Evolutionary conservation across 1,139 yeast species (phyloP), one percentile per base, ranked within the genome.

Genomic region (Hemisphaericaspora xylanilytica): DNA sequence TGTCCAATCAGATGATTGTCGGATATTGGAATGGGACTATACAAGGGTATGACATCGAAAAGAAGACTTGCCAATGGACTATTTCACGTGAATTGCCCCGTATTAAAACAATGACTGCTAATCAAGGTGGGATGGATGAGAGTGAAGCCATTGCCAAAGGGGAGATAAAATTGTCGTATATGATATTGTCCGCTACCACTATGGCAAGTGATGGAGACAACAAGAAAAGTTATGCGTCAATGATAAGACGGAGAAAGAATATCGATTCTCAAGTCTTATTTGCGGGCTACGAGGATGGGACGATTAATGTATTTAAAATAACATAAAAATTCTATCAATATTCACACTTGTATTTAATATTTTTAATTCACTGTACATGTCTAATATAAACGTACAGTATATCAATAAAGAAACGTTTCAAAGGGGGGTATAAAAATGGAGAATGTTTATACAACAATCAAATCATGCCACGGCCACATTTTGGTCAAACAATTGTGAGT

Each of bases 1-100:
- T 35, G 3, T 28, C 38, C n/a, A 38, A 41, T 7, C 32, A 33
- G 0, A 27, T 48, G 1, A 43, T 59, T 3, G 42, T 67, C 3
- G 71, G 70, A n/a, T 67, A 62, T 38, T 70, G 76, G 76, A 65
- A 63, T 41, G 75, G 75, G 3, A 35, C 51, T 1, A 55, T 68
- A 3, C 62, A 61, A 41, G 60, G 55, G 1, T 53, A 49, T 28
- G 49, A 48, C 30, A 20, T 27, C 9, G 25, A 45, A 2, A 39
- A 43, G n/a, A 36, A 45, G 4, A 40, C 42, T 28, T 35, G 41
- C 12, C 22, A 33, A 22, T 25, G 32, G 14, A 20, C 21, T 11
- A 40, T 45, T 11, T 38, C 48, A 17, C 40, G 55, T 11, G 33
- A 41, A 9, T 33, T 55, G 13, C 63, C 63, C 1, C 42, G 42